A percentile compares a stretch with the other conserved stretches of the same genome.
phyloP scores from a whole-genome alignment of 1,139 yeast species.

The Ogataea hybrid region DNA sequence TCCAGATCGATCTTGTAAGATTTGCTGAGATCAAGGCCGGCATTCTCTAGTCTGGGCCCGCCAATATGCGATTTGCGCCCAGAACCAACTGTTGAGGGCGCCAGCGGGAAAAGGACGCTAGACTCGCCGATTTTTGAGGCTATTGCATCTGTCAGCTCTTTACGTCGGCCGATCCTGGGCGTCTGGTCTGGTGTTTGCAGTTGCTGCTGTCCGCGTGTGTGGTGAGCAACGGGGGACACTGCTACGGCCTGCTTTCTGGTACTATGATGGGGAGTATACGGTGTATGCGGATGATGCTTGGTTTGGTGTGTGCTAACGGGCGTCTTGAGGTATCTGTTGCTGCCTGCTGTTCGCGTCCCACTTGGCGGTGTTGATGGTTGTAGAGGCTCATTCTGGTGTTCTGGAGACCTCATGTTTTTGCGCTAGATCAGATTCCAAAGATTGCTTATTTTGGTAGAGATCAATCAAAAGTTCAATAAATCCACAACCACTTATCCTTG shows the following conservation, averaged over 20 bases:
- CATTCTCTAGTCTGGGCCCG: constrained; percentile 5
- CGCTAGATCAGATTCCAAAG: not conserved
- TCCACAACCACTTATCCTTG: not conserved
- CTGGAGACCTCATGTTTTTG: constrained; percentile 14
- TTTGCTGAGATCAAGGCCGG: constrained; percentile 13
- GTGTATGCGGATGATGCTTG: constrained; percentile 22
- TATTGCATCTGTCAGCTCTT: constrained; percentile 21
- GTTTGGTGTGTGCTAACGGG: constrained; percentile 15
- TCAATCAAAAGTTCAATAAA: too few relatives aligned
- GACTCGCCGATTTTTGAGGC: constrained; percentile 12
- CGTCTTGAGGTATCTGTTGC: constrained; percentile 14
- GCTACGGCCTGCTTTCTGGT: constrained; percentile 13
- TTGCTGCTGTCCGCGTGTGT: constrained; percentile 14
- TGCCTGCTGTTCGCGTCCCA: constrained; percentile 5
- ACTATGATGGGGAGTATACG: constrained; percentile 24
- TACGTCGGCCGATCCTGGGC: constrained; percentile 24
- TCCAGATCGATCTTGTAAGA: constrained; percentile 18
- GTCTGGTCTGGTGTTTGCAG: constrained; percentile 31
- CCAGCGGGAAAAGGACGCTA: constrained; percentile 27
- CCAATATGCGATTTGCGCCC: constrained; percentile 20
- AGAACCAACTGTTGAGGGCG: constrained; percentile 28
- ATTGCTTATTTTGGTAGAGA: too few relatives aligned
- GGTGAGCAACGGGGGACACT: constrained; percentile 17
- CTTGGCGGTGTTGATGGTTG: constrained; percentile 30
- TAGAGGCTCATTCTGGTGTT: constrained; percentile 14